Percentiles rank a stretch among this genome's conserved stretches.
Conservation (phyloP, 176 grass and related monocot genomes). For the Phyllostachys edulis region DNA sequence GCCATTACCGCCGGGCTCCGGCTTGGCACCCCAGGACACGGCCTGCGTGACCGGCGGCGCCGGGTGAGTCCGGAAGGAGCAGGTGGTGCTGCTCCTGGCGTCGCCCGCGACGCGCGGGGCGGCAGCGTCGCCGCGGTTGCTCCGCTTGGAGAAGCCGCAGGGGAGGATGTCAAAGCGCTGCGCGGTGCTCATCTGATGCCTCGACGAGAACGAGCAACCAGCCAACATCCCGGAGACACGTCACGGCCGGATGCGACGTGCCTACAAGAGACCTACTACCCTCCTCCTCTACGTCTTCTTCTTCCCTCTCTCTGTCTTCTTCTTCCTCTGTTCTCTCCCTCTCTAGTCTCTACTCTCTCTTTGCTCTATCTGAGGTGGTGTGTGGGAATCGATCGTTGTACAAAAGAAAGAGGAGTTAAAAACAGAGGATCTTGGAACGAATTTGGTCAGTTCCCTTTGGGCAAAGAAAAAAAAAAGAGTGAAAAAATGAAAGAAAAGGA, state of each 20-base stretch:
- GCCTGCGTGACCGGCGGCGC: slow-evolving; percentile 49
- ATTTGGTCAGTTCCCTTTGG: slow-evolving; percentile 51
- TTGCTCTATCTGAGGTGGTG: slow-evolving; percentile 23
- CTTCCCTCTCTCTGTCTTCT: background rate
- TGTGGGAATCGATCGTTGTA: slow-evolving; percentile 40
- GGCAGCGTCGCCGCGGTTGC: slow-evolving; percentile 27
- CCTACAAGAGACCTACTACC: slow-evolving; percentile 5
- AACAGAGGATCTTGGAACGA: slow-evolving; percentile 41
- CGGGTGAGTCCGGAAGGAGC: slow-evolving; percentile 65
- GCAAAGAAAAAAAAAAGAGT: slow-evolving; percentile 2
- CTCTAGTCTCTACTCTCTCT: background rate
- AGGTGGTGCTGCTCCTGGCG: slow-evolving; percentile 36
- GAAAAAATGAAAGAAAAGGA: slow-evolving; percentile 32
- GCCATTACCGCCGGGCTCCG: slow-evolving; percentile 37
- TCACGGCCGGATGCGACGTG: slow-evolving; percentile 27
- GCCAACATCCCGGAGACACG: slow-evolving; percentile 82
- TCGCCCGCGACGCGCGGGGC: slow-evolving; percentile 52
- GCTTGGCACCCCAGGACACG: slow-evolving; percentile 50
- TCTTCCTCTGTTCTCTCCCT: background rate
- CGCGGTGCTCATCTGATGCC: slow-evolving; percentile 88
- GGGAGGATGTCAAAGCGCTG: slow-evolving; percentile 75
- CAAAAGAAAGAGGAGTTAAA: slow-evolving; percentile 23
- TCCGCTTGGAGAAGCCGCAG: slow-evolving; percentile 75
- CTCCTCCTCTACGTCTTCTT: background rate
- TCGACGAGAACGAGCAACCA: slow-evolving; percentile 81